Percentiles rank a stretch among this genome's conserved stretches.
Conservation (phyloP, 148 eudicot genomes). For the Hydrangea macrophylla region DNA sequence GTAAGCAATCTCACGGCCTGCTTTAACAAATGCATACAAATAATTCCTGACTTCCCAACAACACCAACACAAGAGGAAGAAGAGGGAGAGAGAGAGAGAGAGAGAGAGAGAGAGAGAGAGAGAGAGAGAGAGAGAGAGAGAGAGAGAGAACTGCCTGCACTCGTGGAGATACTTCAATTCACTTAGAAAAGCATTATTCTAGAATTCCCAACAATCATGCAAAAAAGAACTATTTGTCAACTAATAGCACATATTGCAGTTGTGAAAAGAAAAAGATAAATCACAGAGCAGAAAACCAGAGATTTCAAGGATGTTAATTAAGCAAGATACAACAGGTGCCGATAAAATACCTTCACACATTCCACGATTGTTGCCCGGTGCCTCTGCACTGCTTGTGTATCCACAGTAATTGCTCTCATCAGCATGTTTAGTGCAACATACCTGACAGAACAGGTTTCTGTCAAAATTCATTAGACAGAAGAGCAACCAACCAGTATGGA, state of each 20-base stretch:
- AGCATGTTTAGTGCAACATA: slow-evolving; percentile 97
- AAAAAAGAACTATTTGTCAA: neutral
- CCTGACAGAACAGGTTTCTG: slow-evolving; percentile 34
- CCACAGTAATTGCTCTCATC: slow-evolving; percentile 86
- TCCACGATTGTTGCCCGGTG: slow-evolving; percentile 92
- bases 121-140: no score
- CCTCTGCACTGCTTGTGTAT: slow-evolving; percentile 97
- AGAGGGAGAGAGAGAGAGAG: no score
- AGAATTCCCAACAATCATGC: slow-evolving; percentile 1
- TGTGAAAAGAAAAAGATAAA: neutral
- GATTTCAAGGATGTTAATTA: neutral
- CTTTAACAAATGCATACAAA: neutral
- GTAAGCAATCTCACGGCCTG: neutral
- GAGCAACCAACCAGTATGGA: neutral
- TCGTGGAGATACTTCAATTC: neutral
- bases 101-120: neutral
- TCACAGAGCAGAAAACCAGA: no score
- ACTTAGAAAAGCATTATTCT: neutral
- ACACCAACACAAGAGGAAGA: no score
- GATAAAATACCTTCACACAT: slow-evolving; percentile 82
- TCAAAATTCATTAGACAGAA: neutral
- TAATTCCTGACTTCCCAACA: no score
- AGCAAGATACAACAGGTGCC: slow-evolving; percentile 1
- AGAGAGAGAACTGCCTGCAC: no score
- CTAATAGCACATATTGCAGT: neutral